Percentiles rank a stretch among this genome's conserved stretches.
phyloP scores from a whole-genome alignment of 495 filamentous ascomycete species.

The Talaromyces thailandensis region DNA sequence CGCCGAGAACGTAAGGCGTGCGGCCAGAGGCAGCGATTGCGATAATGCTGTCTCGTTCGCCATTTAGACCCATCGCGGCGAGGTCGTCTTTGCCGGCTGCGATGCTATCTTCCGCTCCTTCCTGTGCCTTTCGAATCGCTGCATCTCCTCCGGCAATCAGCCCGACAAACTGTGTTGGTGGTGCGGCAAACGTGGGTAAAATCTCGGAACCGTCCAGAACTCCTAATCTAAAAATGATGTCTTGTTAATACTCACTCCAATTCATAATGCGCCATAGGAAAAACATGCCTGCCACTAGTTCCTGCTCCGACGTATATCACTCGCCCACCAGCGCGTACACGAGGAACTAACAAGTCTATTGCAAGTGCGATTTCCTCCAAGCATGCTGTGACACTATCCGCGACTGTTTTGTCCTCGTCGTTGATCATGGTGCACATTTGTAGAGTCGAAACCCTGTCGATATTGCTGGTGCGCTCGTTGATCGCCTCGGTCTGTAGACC shows the following conservation, averaged over 20 bases:
- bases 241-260: not conserved
- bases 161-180: slow-evolving; percentile 24
- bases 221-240: slow-evolving; percentile 19
- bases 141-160: slow-evolving; percentile 30
- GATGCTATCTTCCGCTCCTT: slow-evolving; percentile 29
- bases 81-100: slow-evolving; percentile 18
- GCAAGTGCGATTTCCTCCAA: slow-evolving; percentile 21
- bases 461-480: slow-evolving; percentile 20
- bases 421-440: slow-evolving; percentile 29
- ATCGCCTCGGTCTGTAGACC: slow-evolving; percentile 27
- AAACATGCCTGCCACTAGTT: slow-evolving; percentile 27
- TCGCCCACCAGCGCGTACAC: slow-evolving; percentile 26
- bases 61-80: slow-evolving; percentile 16
- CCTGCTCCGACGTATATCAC: slow-evolving; percentile 33
- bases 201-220: slow-evolving; percentile 33
- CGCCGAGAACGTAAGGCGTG: slow-evolving; percentile 30
- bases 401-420: slow-evolving; percentile 22
- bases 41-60: slow-evolving; percentile 24
- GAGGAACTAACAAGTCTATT: slow-evolving; percentile 21
- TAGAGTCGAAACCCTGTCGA: slow-evolving; percentile 25
- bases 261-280: not conserved
- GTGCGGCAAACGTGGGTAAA: slow-evolving; percentile 28
- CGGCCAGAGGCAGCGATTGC: slow-evolving; percentile 34
- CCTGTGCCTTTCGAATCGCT: slow-evolving; percentile 28
- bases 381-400: slow-evolving; percentile 20